Evolutionary conservation across 2,329 filamentous ascomycete genomes (phyloP).

Genomic region (Neofusicoccum parvum): DNA sequence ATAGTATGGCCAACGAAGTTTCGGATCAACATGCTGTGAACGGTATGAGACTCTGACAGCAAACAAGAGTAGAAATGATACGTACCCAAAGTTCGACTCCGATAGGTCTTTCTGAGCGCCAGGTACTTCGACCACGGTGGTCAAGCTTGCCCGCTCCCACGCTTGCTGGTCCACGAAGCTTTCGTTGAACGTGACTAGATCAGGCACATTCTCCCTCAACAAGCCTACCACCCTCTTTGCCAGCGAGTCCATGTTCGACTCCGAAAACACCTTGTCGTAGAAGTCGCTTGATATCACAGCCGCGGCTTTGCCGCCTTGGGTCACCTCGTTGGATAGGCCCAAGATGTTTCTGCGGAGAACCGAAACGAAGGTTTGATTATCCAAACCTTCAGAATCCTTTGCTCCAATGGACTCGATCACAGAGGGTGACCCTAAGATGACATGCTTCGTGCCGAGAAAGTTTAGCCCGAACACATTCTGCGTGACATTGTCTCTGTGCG

Average conservation of each 20-base stretch:
- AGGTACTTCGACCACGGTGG: conserved; percentile 43
- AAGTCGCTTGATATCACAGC: conserved; percentile 26
- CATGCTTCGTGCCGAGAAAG: conserved; percentile 24
- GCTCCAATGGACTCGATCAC: not conserved
- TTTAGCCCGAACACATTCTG: conserved; percentile 10
- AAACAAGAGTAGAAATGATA: conserved; percentile 29
- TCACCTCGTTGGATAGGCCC: not conserved
- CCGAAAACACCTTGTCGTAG: conserved; percentile 50
- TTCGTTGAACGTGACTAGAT: conserved; percentile 61
- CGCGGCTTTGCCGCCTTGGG: not conserved
- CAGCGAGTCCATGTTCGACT: conserved; percentile 49
- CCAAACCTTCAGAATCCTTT: not conserved
- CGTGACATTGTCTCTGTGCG: conserved; percentile 7
- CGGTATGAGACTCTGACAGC: conserved; percentile 33
- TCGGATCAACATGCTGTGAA: conserved; percentile 48
- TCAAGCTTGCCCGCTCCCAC: conserved; percentile 61
- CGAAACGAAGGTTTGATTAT: conserved; percentile 5
- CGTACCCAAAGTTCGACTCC: conserved; percentile 52
- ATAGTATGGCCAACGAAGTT: conserved; percentile 59
- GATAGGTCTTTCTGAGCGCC: conserved; percentile 46
- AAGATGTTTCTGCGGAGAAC: conserved; percentile 13
- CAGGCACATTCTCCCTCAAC: conserved; percentile 51
- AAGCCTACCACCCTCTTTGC: conserved; percentile 41
- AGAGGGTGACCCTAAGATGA: not conserved
- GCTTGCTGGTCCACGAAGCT: conserved; percentile 63